Percentiles rank a stretch among this genome's conserved stretches.
These are phyloP conservation scores for Cyathus striatus DNA, from an alignment of 768 basidiomycete species.

Conservation along the genomic window DNA sequence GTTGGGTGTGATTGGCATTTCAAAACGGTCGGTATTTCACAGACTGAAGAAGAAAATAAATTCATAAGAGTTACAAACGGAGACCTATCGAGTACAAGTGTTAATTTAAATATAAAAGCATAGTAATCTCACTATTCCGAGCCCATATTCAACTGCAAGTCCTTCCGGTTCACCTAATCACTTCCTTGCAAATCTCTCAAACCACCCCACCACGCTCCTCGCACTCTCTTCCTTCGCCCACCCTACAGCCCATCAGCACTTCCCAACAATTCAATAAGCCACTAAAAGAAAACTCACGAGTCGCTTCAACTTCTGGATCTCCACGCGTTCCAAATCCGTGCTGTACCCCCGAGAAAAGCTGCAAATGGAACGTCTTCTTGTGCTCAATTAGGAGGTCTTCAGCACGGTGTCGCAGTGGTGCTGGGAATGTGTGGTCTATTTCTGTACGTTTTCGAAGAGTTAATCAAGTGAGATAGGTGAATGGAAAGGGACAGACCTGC, in stretches of 20 bases:
- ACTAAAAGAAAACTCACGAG: constrained; percentile 21
- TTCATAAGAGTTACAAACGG: too few species aligned
- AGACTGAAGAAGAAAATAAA: too few species aligned
- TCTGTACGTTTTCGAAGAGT: too few species aligned
- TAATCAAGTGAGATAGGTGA: too few species aligned
- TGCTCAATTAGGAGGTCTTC: constrained; percentile 50
- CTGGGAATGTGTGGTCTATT: constrained; percentile 48
- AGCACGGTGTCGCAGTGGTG: constrained; percentile 44
- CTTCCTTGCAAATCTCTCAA: constrained; percentile 33
- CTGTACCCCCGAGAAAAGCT: constrained; percentile 45
- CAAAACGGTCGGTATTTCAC: too few species aligned
- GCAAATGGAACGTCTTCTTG: constrained; percentile 51
- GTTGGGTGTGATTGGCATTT: too few species aligned
- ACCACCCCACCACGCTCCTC: constrained; percentile 45
- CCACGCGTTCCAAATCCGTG: constrained; percentile 50
- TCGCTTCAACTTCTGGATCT: constrained; percentile 32
- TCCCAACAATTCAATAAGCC: background rate
- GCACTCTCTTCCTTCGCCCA: constrained; percentile 62
- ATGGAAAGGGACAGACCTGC: constrained; percentile 34
- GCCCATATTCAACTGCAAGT: too few species aligned
- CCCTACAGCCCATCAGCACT: constrained; percentile 23
- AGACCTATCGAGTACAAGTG: too few species aligned
- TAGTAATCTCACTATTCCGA: too few species aligned
- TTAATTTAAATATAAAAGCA: too few species aligned
- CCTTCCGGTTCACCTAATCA: too few species aligned